phyloP scores from a whole-genome alignment of 208 protist genomes.

The Lotmaria passim region DNA sequence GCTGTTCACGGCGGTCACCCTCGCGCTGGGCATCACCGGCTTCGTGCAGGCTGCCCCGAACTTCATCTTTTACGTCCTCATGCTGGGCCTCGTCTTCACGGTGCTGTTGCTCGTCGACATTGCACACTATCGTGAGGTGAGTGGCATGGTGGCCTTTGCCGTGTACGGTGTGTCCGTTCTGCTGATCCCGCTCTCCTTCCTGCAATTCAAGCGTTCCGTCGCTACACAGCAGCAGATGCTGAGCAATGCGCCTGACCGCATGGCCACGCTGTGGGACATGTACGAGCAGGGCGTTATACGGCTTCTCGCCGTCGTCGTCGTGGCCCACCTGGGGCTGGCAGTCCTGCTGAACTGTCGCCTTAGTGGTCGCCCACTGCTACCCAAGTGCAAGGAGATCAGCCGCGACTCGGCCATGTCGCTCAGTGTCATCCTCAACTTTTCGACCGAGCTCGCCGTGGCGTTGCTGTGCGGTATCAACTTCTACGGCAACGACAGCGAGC shows the following conservation, averaged over 20 bases:
- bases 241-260: slow-evolving; percentile 16
- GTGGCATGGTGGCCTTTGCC: slow-evolving; percentile 34
- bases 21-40: slow-evolving; percentile 63
- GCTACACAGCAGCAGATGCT: slow-evolving; percentile 37
- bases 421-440: slow-evolving; percentile 64
- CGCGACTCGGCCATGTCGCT: slow-evolving; percentile 32
- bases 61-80: slow-evolving; percentile 45
- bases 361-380: slow-evolving; percentile 60
- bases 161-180: slow-evolving; percentile 38
- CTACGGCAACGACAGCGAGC: slow-evolving; percentile 63
- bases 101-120: slow-evolving; percentile 58
- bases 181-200: slow-evolving; percentile 29
- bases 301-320: slow-evolving; percentile 54
- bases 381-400: slow-evolving; percentile 41
- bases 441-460: slow-evolving; percentile 48
- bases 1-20: slow-evolving; percentile 36
- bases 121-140: slow-evolving; percentile 67
- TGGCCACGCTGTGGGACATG: slow-evolving; percentile 59
- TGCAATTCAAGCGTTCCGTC: slow-evolving; percentile 34
- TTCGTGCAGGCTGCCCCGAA: slow-evolving; percentile 56
- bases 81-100: slow-evolving; percentile 63
- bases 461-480: slow-evolving; percentile 64
- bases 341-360: slow-evolving; percentile 74
- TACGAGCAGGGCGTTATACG: slow-evolving; percentile 65
- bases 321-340: slow-evolving; percentile 62